phyloP scores from a whole-genome alignment of 2,329 filamentous ascomycete species.

The Colletotrichum graminicola region DNA sequence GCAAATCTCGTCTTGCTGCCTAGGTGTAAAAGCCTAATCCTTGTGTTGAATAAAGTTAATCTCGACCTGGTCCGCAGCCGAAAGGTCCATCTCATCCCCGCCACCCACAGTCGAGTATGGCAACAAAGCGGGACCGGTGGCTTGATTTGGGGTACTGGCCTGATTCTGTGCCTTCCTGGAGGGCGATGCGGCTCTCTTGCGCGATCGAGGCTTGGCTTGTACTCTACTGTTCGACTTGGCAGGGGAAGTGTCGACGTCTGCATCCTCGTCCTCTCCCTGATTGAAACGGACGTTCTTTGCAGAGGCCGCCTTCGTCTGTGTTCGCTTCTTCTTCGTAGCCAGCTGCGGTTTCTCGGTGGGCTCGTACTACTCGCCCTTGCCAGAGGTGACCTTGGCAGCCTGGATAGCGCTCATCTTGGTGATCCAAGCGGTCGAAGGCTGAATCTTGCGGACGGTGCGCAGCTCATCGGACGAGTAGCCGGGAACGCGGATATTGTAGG shows the following conservation, averaged over 20 bases:
- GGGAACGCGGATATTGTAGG: conserved; percentile 92
- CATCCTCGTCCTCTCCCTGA: conserved; percentile 12
- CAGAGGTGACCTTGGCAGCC: conserved; percentile 85
- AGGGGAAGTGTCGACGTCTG: background rate
- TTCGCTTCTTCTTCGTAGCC: conserved; percentile 15
- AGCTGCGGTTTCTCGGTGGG: conserved; percentile 20
- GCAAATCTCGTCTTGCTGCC: background rate
- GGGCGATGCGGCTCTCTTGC: conserved; percentile 17
- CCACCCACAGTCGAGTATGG: conserved; percentile 3
- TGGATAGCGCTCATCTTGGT: conserved; percentile 98
- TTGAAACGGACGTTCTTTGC: conserved; percentile 27
- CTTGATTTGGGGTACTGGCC: background rate
- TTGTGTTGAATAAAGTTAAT: conserved; percentile 18
- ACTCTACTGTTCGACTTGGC: background rate
- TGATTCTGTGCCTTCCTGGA: background rate
- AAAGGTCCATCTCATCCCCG: background rate
- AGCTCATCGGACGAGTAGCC: conserved; percentile 96
- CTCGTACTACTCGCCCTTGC: conserved; percentile 64
- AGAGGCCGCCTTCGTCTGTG: background rate
- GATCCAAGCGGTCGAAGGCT: conserved; percentile 90
- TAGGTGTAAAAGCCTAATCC: background rate
- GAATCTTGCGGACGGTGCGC: conserved; percentile 92
- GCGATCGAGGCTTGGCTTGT: conserved; percentile 10
- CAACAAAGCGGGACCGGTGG: background rate
- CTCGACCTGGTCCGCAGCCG: background rate